phyloP scores from a whole-genome alignment of 2,329 filamentous ascomycete species.

The Ophiocordyceps robertsii region DNA sequence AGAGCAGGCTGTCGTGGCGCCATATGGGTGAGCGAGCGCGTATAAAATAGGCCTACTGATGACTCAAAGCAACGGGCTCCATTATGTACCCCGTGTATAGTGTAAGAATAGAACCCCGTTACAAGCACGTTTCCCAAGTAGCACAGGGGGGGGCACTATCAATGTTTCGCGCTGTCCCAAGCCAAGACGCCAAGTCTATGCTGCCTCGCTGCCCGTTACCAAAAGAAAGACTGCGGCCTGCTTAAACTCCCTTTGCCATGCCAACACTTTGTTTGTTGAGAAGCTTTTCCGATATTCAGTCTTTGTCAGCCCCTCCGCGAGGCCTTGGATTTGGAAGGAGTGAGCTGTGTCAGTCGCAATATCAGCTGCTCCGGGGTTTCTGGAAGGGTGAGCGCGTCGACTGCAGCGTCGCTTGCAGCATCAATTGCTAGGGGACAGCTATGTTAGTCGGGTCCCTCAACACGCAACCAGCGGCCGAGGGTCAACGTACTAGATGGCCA shows the following conservation, averaged over 20 bases:
- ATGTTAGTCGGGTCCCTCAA: neutral
- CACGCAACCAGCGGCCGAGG: neutral
- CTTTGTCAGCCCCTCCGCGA: no score
- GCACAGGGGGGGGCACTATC: neutral
- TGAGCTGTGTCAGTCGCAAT: neutral
- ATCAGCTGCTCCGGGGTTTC: neutral
- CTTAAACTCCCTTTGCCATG: neutral
- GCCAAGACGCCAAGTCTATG: neutral
- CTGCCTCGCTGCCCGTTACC: neutral
- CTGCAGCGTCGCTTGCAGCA: no score
- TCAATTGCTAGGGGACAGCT: neutral
- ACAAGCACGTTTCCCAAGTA: neutral
- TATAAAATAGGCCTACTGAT: conserved; percentile 26
- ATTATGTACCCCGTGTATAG: neutral
- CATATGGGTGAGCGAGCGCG: conserved; percentile 78
- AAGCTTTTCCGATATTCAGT: neutral
- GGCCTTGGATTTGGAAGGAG: no score
- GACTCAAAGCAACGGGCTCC: neutral
- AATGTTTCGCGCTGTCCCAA: neutral
- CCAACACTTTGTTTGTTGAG: neutral
- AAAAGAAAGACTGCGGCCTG: neutral
- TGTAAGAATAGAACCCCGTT: neutral
- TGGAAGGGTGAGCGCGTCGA: no score
- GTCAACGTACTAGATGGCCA: conserved; percentile 83
- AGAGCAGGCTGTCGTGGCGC: conserved; percentile 81